These are phyloP conservation scores for Rhodofomes roseus DNA, from an alignment of 1,284 basidiomycete species.

Conservation along the genomic window DNA sequence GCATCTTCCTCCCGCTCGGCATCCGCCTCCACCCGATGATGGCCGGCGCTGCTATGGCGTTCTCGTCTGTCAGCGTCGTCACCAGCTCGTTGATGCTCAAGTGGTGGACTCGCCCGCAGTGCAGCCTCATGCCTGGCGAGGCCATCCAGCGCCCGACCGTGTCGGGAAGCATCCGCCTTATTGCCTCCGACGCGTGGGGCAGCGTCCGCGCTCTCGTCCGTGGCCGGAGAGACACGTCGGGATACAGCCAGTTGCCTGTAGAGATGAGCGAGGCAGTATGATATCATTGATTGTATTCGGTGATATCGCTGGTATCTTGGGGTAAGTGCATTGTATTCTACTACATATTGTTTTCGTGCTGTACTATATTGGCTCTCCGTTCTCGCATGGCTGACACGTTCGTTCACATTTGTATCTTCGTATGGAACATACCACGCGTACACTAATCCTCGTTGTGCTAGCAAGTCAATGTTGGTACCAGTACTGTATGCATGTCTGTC, in stretches of 20 bases:
- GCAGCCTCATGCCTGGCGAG: conserved; percentile 68
- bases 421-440: too few relatives aligned
- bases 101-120: conserved; percentile 77
- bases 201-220: conserved; percentile 41
- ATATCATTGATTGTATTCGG: not conserved
- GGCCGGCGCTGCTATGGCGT: conserved; percentile 97
- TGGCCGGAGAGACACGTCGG: conserved; percentile 35
- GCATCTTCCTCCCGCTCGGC: conserved; percentile 89
- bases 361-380: not conserved
- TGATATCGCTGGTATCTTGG: not conserved
- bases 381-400: not conserved
- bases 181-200: conserved; percentile 40
- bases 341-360: not conserved
- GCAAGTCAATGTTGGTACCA: too few relatives aligned
- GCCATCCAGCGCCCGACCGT: conserved; percentile 34
- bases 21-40: conserved; percentile 97
- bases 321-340: not conserved
- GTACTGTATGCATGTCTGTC: too few relatives aligned
- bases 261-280: conserved; percentile 48
- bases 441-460: too few relatives aligned
- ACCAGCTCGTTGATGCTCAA: conserved; percentile 83
- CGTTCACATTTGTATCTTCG: not conserved
- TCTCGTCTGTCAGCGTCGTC: conserved; percentile 95
- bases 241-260: conserved; percentile 68
- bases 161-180: conserved; percentile 41